Evolutionary conservation across 768 basidiomycete genomes (phyloP).

Genomic region (Dentipellis fragilis): DNA sequence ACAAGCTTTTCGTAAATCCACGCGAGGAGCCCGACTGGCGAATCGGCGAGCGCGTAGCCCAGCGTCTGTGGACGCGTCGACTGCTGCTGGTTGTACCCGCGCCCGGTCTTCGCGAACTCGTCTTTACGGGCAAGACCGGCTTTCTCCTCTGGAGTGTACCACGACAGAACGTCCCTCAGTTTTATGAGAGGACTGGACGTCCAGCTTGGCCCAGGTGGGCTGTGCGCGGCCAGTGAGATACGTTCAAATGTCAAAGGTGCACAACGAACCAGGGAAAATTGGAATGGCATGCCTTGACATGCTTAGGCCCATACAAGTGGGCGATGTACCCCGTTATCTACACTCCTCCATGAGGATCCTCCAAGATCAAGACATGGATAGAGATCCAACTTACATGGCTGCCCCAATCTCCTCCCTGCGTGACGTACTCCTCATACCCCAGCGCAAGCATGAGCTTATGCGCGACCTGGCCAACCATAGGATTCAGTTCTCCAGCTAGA

Average conservation of each 20-base stretch:
- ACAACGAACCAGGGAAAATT: constrained; percentile 33
- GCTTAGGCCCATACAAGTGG: constrained; percentile 27
- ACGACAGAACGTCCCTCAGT: constrained; percentile 19
- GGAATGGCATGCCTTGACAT: constrained; percentile 44
- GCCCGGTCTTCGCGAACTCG: constrained; percentile 16
- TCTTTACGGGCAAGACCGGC: constrained; percentile 13
- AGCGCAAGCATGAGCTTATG: constrained; percentile 22
- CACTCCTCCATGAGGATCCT: not conserved
- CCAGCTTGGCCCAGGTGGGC: not conserved
- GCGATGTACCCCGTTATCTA: not conserved
- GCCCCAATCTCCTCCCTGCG: constrained; percentile 43
- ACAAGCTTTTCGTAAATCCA: constrained; percentile 28
- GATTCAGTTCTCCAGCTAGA: not conserved
- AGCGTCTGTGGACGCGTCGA: constrained; percentile 23
- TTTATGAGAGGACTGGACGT: constrained; percentile 17
- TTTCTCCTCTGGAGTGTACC: constrained; percentile 20
- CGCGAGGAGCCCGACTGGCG: constrained; percentile 37
- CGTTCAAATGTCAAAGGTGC: not conserved
- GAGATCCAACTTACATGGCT: not conserved
- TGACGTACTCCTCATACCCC: constrained; percentile 25
- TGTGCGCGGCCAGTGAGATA: constrained; percentile 7
- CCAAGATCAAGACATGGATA: not conserved
- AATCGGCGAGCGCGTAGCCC: constrained; percentile 46
- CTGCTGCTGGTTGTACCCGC: constrained; percentile 24
- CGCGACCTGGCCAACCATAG: not conserved